Base-by-base conservation (phyloP, 106 monocot genomes). In the Ottelia alismoides region DNA sequence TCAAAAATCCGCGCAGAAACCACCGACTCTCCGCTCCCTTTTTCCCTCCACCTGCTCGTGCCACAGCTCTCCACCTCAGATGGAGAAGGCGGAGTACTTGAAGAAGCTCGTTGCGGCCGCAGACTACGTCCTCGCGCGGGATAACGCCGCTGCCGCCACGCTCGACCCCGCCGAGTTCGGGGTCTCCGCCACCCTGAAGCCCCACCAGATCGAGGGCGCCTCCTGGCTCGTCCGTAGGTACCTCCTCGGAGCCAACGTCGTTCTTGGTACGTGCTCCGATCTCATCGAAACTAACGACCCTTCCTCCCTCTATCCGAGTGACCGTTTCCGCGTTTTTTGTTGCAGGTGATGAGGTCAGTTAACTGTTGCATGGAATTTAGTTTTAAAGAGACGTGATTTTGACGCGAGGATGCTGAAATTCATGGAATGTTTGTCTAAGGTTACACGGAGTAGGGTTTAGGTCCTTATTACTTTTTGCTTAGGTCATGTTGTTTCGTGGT, bases 141-240 rank as follows among this genome's bases (percentile, higher is more conserved):
- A 98, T 51, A 61, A 62, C 26, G 56, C 45, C 0, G 64, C 25
- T 18, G 26, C 52, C 4, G 62, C 14, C 6, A 61, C 57, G 19
- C 44, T 68, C 44, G 56, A 74, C 32, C 65, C 74, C 30, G 22
- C 70, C 24, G 70, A 79, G 9, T 62, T 85, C 55, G 71, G 79
- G 16, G 77, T 99, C 48, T 58, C 80, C 28, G 98, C 79, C 44
- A 55, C 55, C 20, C 68, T 90, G 53, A 99, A 86, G 47, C 79
- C 82, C 25, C 81, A 99, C 79, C 98, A 90, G 71, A 40, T 90
- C 57, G 79, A 90, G 46, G 98, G 98, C 27, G 70, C 84, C 28
- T 72, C 85, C 1, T 99, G 98, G 98, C 90, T 99, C 49, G 27
- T 90, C 55, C 72, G 77, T 22, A 65, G 98, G 44, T 99, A 85